Conservation (phyloP, 108 stramenopile species). For the Cyclostephanos tholiformis region DNA sequence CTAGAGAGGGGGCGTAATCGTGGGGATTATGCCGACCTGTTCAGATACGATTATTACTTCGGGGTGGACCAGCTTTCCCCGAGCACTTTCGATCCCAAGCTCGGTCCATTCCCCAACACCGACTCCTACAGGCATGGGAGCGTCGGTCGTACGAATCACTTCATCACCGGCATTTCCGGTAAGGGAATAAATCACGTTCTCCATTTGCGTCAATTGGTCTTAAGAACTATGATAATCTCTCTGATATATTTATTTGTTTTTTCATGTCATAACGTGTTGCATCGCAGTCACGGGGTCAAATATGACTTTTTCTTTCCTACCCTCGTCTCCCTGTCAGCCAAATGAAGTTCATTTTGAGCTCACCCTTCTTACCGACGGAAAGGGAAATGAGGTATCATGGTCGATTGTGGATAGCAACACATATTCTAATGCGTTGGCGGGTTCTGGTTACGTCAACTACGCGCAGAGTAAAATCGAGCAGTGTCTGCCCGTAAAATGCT, state of each 20-base stretch:
- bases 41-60: constrained; percentile 29
- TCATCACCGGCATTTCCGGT: constrained; percentile 45
- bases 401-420: constrained; percentile 13
- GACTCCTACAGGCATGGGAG: constrained; percentile 38
- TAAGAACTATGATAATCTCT: not conserved
- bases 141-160: constrained; percentile 28
- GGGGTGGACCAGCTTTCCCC: constrained; percentile 45
- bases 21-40: constrained; percentile 57
- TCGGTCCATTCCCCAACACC: constrained; percentile 52
- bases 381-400: constrained; percentile 41
- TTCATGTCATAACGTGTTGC: not conserved
- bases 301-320: constrained; percentile 41
- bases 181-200: constrained; percentile 3
- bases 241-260: not conserved
- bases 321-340: constrained; percentile 35
- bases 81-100: constrained; percentile 28
- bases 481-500: constrained; percentile 40
- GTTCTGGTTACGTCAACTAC: constrained; percentile 22
- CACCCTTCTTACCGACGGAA: constrained; percentile 31
- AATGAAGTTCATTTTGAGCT: constrained; percentile 39
- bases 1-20: constrained; percentile 54
- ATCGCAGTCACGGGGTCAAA: constrained; percentile 17
- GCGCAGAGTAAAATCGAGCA: constrained; percentile 5
- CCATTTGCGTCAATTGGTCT: not conserved
- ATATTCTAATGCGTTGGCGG: constrained; percentile 18